Percentiles rank a stretch among this genome's conserved stretches.
phyloP scores from a whole-genome alignment of 306 rosid genomes.

The Canavalia ensiformis region DNA sequence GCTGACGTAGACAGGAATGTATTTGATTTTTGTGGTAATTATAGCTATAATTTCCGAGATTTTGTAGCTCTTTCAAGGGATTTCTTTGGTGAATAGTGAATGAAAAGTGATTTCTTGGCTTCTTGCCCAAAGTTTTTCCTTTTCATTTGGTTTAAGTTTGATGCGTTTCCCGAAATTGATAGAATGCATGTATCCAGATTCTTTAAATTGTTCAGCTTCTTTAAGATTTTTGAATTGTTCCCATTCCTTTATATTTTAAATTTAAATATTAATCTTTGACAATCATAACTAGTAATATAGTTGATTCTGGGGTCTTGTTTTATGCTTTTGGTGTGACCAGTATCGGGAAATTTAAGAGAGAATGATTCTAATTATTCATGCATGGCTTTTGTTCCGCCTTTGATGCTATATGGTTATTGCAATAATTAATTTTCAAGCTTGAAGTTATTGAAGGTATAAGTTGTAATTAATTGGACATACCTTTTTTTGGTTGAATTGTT shows the following conservation, averaged over 20 bases:
- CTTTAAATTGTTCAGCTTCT: not conserved
- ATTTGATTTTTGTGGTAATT: conserved; percentile 55
- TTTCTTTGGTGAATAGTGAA: conserved; percentile 45
- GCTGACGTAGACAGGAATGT: conserved; percentile 52
- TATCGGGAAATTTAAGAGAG: not conserved
- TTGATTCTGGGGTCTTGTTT: not conserved
- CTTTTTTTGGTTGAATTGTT: not conserved
- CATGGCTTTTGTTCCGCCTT: conserved; percentile 1
- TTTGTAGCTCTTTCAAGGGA: conserved; percentile 40
- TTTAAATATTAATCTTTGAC: not conserved
- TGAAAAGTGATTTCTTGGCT: conserved; percentile 42
- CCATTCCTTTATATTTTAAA: not conserved
- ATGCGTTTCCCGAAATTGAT: conserved; percentile 7
- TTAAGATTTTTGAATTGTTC: not conserved
- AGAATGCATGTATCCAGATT: not conserved
- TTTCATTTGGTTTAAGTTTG: not conserved
- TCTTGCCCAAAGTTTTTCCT: conserved; percentile 19
- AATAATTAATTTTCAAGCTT: not conserved
- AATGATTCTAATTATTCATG: conserved; percentile 4
- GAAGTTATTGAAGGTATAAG: not conserved
- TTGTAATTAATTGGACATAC: not conserved
- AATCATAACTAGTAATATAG: not conserved
- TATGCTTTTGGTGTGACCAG: not conserved
- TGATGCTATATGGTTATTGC: not conserved
- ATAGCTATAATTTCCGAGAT: conserved; percentile 47